A percentile compares a stretch with the other conserved stretches of the same genome.
phyloP scores from a whole-genome alignment of 2,329 filamentous ascomycete species.

The Fusarium sp. region DNA sequence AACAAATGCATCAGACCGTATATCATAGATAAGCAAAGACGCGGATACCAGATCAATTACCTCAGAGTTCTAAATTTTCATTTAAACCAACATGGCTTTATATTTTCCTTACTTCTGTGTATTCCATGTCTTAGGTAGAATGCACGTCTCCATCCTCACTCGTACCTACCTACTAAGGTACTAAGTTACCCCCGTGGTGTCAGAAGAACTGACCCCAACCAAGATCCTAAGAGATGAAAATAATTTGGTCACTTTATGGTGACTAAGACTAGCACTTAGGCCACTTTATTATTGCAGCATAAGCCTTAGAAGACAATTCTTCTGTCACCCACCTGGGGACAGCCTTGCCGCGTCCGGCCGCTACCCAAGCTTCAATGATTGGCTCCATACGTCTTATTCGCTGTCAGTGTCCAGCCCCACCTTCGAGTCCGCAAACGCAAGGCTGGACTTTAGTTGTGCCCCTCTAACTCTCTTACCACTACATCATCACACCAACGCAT shows the following conservation, averaged over 20 bases:
- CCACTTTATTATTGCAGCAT: no score
- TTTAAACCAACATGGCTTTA: background rate
- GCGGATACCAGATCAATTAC: background rate
- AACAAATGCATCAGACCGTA: background rate
- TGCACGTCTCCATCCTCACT: background rate
- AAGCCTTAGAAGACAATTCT: no score
- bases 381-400: background rate
- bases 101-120: background rate
- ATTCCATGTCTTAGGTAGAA: background rate
- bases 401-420: background rate
- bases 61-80: background rate
- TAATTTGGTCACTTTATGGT: no score
- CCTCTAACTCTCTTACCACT: constrained; percentile 42
- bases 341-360: constrained; percentile 18
- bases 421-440: constrained; percentile 27
- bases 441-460: constrained; percentile 36
- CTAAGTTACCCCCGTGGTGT: no score
- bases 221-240: no score
- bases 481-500: constrained; percentile 22
- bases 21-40: background rate
- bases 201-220: no score
- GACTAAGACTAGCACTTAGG: no score
- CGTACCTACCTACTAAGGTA: background rate
- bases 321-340: no score
- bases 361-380: constrained; percentile 8